A percentile compares a stretch with the other conserved stretches of the same genome.
Conservation (phyloP, 2,329 filamentous ascomycete genomes). For the Torrubiella hemipterigena region DNA sequence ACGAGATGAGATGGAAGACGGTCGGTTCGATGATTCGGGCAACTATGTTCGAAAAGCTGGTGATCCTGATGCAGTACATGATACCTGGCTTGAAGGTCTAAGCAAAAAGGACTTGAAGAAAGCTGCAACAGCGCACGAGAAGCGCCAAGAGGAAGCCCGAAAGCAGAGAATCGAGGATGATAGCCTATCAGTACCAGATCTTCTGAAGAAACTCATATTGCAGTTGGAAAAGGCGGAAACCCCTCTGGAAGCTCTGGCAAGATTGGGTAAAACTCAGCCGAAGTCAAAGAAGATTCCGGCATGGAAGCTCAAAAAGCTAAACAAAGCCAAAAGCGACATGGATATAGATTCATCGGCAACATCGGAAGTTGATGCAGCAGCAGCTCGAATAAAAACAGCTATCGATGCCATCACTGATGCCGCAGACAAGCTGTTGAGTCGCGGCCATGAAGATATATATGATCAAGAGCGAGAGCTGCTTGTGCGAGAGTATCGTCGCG, state of each 20-base stretch:
- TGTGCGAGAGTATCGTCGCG: slow-evolving; percentile 68
- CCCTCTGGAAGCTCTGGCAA: slow-evolving; percentile 72
- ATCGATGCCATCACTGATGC: slow-evolving; percentile 81
- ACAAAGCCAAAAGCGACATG: slow-evolving; percentile 47
- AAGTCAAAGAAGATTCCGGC: slow-evolving; percentile 49
- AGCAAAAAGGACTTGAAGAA: slow-evolving; percentile 89
- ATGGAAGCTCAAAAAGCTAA: slow-evolving; percentile 60
- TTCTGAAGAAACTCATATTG: slow-evolving; percentile 61
- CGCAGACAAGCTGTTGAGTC: slow-evolving; percentile 72
- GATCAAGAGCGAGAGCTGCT: slow-evolving; percentile 77
- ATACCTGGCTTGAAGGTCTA: slow-evolving; percentile 83
- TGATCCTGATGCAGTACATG: slow-evolving; percentile 83
- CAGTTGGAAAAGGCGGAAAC: slow-evolving; percentile 73
- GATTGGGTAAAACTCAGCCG: slow-evolving; percentile 58
- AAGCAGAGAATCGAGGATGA: slow-evolving; percentile 65
- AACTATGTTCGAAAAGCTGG: slow-evolving; percentile 85
- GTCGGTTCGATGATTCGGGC: slow-evolving; percentile 77
- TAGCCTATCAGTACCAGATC: slow-evolving; percentile 57
- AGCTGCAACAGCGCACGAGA: slow-evolving; percentile 78
- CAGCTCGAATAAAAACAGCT: slow-evolving; percentile 55
- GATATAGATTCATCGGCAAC: slow-evolving; percentile 47
- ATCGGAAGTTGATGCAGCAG: slow-evolving; percentile 61
- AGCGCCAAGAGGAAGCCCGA: slow-evolving; percentile 65
- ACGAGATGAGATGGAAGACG: slow-evolving; percentile 79
- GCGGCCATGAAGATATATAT: slow-evolving; percentile 84